Base-by-base conservation (phyloP, 2,329 filamentous ascomycete species). In the Calonectria ilicicola region DNA sequence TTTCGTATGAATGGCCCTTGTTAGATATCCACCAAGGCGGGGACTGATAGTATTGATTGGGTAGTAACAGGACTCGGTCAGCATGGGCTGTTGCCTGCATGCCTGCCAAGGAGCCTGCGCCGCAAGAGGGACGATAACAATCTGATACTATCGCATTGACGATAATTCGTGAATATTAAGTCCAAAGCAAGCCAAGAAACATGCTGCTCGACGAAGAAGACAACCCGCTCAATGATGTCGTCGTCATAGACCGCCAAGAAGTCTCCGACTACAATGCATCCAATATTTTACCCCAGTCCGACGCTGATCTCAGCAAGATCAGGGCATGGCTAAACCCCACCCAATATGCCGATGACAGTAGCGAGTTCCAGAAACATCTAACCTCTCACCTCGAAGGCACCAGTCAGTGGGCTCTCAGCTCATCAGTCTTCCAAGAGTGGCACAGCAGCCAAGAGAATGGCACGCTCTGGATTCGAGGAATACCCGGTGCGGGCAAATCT, bases 401-500 rank as follows among this genome's bases (percentile, higher is more conserved):
- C 2, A 60, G 68, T 14, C 19, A n/a, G 5, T 73, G 72, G 72
- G 47, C 47, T 9, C 29, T 73, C 10, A 21, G 35, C 6, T 68
- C 47, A 15, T n/a, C 53, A 6, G n/a, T 51, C 12, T 73, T 65
- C 27, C 67, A 47, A 46, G 12, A 62, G n/a, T 73, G 72, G 72
- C 65, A 56, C 26, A 14, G 58, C 14, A 26, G 35, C n/a, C 40
- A 67, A 2, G 67, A 67, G 14, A 40, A 62, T 46, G 65, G 68
- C 5, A 23, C 64, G 26, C 68, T 73, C 6, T 73, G 72, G 72
- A 68, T 73, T 23, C 60, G 62, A 19, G 84, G 84, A 1, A 82
- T 85, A 26, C 82, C 84, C 3, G 84, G 84, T 1, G 82, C 82
- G 7, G 85, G 85, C 3, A 84, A 84, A 72, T 83, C 82, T 9